Evolutionary conservation across 305 asterid genomes (phyloP), one percentile per base, ranked within the genome.

Genomic region (Stenogyne calaminthoides): DNA sequence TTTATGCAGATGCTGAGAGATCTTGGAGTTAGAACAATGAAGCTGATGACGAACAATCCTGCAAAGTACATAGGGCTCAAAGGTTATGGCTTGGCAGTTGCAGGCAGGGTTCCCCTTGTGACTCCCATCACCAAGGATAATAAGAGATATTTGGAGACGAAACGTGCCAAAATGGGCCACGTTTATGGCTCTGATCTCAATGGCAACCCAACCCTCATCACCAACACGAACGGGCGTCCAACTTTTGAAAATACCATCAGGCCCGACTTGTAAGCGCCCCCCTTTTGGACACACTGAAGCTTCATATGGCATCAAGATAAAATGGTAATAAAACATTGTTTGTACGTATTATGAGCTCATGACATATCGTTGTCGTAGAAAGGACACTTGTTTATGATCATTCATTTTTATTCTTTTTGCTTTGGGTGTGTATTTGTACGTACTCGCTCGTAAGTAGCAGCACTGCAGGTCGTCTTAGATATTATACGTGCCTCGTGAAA

Each of bases 41-140:
- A 82, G 80, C 82, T 94, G 83, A 91, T 94, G 99, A 94, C 99
- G 5, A 94, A 94, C 85, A 94, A 94, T 80, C 99, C 99, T 54
- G 89, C 99, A 27, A 94, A 94, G 82, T 94, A 94, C 76, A 79
- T 77, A 5, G 99, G 97, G 47, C 91, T 94, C 65, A 94, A 94
- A 76, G 99, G 99, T 9, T 94, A 94, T 52, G 98, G 99, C 32
- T 78, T 94, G 81, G 87, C 93, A 15, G 84, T 94, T 70, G 81
- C 88, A 2, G 99, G 97, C 46, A 72, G 99, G 69, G 97, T 94
- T 15, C 93, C 97, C 5, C 85, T 93, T 6, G 80, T 88, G 72
- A 82, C 93, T 44, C 89, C 88, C 40, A 82, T 89, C 69, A 91
- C 98, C 4, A 79, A 65, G 70, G 92, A 91, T 60, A 93, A 93